Evolutionary conservation across 176 grass and related monocot genomes (phyloP).

Genomic region (Pharus latifolius): DNA sequence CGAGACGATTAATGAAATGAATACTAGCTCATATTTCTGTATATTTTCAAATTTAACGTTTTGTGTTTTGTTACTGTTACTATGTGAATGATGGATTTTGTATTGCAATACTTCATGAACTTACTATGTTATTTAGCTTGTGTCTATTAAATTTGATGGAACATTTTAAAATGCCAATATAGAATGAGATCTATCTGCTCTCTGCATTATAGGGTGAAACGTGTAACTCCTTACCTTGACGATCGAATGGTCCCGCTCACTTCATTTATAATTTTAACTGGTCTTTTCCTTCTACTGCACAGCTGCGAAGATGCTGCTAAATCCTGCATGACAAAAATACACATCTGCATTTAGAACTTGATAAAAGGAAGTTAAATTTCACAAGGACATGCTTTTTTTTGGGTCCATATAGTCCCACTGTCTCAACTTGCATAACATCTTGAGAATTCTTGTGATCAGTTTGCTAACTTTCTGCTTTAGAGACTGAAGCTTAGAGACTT

Average conservation of each 20-base stretch:
- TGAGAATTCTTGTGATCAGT: too few species aligned
- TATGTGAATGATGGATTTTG: background rate
- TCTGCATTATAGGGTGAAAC: background rate
- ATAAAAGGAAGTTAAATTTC: too few species aligned
- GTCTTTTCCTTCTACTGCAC: constrained; percentile 45
- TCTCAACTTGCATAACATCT: too few species aligned
- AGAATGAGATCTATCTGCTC: background rate
- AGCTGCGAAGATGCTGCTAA: constrained; percentile 39
- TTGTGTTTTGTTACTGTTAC: background rate
- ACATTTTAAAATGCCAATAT: background rate
- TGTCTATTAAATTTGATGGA: background rate
- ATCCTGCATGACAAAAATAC: constrained; percentile 39
- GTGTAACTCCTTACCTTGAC: constrained; percentile 37
- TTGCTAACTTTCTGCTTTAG: too few species aligned
- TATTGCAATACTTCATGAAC: background rate
- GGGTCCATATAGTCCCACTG: too few species aligned
- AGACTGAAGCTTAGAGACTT: too few species aligned
- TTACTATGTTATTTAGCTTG: background rate
- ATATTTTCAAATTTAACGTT: background rate
- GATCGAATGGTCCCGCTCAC: constrained; percentile 51
- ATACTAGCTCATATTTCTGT: background rate
- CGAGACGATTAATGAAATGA: background rate
- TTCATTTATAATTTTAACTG: constrained; percentile 58
- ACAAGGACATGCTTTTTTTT: too few species aligned
- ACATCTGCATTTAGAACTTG: background rate